Evolutionary conservation across 2,329 filamentous ascomycete genomes (phyloP), one percentile per base, ranked within the genome.

Genomic region (Botrytis galanthina): DNA sequence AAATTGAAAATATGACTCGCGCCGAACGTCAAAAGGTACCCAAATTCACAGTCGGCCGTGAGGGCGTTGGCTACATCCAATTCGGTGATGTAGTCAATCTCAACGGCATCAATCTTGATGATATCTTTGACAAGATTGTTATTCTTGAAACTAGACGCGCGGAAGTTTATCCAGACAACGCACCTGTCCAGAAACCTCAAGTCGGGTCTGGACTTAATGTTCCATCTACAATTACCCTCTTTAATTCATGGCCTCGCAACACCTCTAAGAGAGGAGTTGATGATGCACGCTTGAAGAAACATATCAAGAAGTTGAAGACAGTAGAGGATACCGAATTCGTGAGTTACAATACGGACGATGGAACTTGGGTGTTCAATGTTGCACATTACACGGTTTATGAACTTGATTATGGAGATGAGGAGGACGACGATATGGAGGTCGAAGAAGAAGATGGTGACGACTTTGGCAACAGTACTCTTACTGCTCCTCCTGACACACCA

Each of bases 361-460:
- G 95, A 70, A 88, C 93, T 64, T 99, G 97, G 97, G 89, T 89
- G 22, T 99, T 99, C 84, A 90, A 86, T 16, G 96, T 99, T n/a
- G 91, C 95, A 79, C 96, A 99, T 82, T 99, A 97, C 82, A 98
- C 95, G 1, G 97, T 94, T 1, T 99, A 99, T 80, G 95, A 93
- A 59, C 87, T 98, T 71, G 92, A 95, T 76, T 93, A 93, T 26
- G 84, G 87, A 44, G 87, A 93, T 59, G 93, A 94, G 62, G 91
- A 91, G 64, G 84, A 87, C 46, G 87, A 93, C 59, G 93, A 94
- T n/a, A 68, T 68, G 66, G 91, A 91, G 64, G 86, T 86, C 12
- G 89, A 89, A 78, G 85, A 86, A 75, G 83, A 85, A 46, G 79
- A 78, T 74, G 80, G 80, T 46, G 78, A 83, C 80, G 82, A 84